Evolutionary conservation across 768 basidiomycete genomes (phyloP), one percentile per base, ranked within the genome.

Genomic region (Saitozyma podzolica): DNA sequence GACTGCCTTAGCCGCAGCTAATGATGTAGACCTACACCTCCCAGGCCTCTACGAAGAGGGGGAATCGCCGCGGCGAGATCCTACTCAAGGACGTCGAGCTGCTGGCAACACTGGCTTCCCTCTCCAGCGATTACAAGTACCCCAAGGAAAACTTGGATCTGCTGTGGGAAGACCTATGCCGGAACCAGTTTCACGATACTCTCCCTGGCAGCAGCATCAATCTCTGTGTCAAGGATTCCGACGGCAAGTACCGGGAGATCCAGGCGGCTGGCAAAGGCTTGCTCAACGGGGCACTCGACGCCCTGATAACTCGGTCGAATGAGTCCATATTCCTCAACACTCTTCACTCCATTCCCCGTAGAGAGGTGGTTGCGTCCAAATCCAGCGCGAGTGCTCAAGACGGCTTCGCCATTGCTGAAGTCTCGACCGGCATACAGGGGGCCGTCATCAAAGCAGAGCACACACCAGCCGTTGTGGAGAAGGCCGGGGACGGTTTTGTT

Each of bases 41-140:
- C 1, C 94, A 98, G 78, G 90, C 91, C 84, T 89, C 89, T 1
- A 96, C 95, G 82, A 98, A 99, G 84, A 92, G 89, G 76, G 91
- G 92, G 7, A 97, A 97, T 77, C 84, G 95, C 49, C 91, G 96
- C 75, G 88, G 90, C 17, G 95, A 99, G 80, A 89, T 94, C 58
- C 81, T 97, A 37, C 81, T 99, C 61, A 85, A 91, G 39, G 93
- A 97, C 68, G 65, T 65, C 5, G 95, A 99, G 88, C 87, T 88
- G 67, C 78, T 90, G 13, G 85, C 90, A 0, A 96, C 95, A 0
- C 77, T 97, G 13, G 92, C 94, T 0, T 91, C 90, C 0, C 77
- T 72, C 75, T 73, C 63, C 37, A 52, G 54, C 8, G 54, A 63
- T 4, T 97, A 92, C 72, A 76, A 81, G 0, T 96, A 94, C 75